Evolutionary conservation across 371 early-diverging fungal species (phyloP), one percentile per base, ranked within the genome.

Genomic region (Mucor plumbeus): DNA sequence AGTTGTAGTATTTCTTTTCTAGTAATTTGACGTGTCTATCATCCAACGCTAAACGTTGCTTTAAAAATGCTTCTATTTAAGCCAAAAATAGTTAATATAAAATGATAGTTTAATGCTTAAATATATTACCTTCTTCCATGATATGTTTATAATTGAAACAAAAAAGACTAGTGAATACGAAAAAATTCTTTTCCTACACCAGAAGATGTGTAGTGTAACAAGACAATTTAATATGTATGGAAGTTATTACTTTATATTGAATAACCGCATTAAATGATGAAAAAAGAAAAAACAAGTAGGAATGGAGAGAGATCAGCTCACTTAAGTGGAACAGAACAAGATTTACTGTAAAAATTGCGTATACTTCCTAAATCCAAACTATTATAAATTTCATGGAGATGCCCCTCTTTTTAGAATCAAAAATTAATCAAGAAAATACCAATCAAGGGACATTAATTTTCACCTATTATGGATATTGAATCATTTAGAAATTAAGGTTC

Each of bases 11-110:
- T 43, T 76, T 79, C 56, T 79, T 80, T 53, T 78, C 77, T 7
- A 84, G 63, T 33, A 69, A 61, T 41, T 68, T 69, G 10, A 79
- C 70, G 11, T 59, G 69, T 38, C 82, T 74, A 47, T 84, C 85
- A 59, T 84, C 83, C 19, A 84, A 55, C 10, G 78, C 72, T 48
- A 84, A 72, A 19, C 85, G 71, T 14, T 61, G 59, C 59, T 72
- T 75, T 68, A 56, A 77, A 64, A 15, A 73, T 35, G 44, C 33
- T 36, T 71, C 71, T 71, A 71, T 43, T 39, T 26, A 50, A 21
- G 5, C 19, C 19, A 31, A 40, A 10, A 40, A 61, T 9, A 2
- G 63, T 64, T 60, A 54, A 26, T 40, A 14, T n/a, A 9, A 17
- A 19, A 40, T 55, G 33, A 10, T 55, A 4, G 44, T 10, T 11